Conservation (phyloP, 2,329 filamentous ascomycete species). For the Exophiala phaeomuriformis region DNA sequence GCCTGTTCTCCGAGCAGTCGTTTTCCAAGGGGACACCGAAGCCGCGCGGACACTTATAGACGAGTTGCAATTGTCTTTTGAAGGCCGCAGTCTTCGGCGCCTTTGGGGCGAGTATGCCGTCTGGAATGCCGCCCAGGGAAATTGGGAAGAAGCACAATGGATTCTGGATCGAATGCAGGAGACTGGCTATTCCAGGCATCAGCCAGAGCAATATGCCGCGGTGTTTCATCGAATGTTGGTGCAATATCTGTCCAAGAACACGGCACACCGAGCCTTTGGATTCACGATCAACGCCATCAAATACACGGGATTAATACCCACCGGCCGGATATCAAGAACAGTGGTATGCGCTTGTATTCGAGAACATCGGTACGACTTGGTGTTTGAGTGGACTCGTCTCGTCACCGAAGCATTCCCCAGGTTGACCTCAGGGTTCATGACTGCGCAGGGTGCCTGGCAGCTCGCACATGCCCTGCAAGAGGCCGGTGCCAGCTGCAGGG, state of each 20-base stretch:
- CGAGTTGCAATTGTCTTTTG: conserved; percentile 32
- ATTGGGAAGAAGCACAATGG: conserved; percentile 37
- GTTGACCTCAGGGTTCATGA: conserved; percentile 7
- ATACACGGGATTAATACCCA: conserved; percentile 18
- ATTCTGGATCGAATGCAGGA: conserved; percentile 36
- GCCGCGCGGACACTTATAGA: conserved; percentile 32
- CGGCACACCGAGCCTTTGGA: conserved; percentile 9
- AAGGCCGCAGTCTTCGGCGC: conserved; percentile 30
- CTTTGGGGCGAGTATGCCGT: conserved; percentile 35
- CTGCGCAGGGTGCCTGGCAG: conserved; percentile 4
- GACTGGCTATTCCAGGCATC: conserved; percentile 29
- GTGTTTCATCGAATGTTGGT: conserved; percentile 17
- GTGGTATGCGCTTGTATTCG: conserved; percentile 17
- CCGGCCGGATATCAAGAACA: conserved; percentile 11
- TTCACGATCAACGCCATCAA: conserved; percentile 19
- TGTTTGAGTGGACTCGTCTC: conserved; percentile 16
- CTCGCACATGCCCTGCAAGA: conserved; percentile 14
- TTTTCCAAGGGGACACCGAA: conserved; percentile 33
- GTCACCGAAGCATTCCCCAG: conserved; percentile 15
- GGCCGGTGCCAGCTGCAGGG: conserved; percentile 18
- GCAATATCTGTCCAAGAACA: conserved; percentile 6
- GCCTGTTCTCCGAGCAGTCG: conserved; percentile 36
- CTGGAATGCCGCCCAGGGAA: conserved; percentile 33
- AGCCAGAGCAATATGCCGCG: conserved; percentile 10
- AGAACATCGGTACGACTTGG: conserved; percentile 17